Base-by-base conservation (phyloP, 306 rosid genomes). In the Lablab purpureus region DNA sequence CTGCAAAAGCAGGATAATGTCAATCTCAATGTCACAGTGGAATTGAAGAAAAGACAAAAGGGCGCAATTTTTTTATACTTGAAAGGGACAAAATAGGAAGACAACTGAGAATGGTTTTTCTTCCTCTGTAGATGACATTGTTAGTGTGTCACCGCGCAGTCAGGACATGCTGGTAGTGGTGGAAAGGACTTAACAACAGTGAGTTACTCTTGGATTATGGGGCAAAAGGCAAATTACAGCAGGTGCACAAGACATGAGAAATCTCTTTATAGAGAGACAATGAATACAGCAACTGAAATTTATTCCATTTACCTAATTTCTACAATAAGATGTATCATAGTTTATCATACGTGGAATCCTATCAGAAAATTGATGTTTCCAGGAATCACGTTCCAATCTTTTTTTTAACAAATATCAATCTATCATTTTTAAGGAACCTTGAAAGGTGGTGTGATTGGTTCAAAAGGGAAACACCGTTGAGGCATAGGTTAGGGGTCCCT, bases 1-100 rank as follows among this genome's bases (percentile, higher is more conserved):
- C 93, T 83, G 91, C 88, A 89, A 77, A 40, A 45, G 72, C 81
- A 77, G 64, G 55, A 83, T 77, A 80, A 71, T 40, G 82, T 67
- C 74, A 75, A 77, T 72, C 79, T 85, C 86, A 87, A 85, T 79
- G 81, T 76, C 78, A 32, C 82, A 45, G 47, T 17, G 74, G 74
- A 83, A 73, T 80, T 37, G 74, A 79, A 83, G 67, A 69, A 56
- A 32, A 67, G 81, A 47, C 18, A 27, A 41, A n/a, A 40, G 41
- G 65, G 50, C n/a, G 43, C 62, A 3, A 27, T 22, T 77, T 37
- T 52, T 47, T 46, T 14, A 63, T 50, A 34, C 41, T 58, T 37
- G 40, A 40, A 32, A 74, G 70, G 45, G 75, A 68, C 40, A 49
- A 79, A 63, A 71, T 43, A 5, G 27, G 73, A 73, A 73, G 76